phyloP scores from a whole-genome alignment of 306 rosid species.

The Ormosia semicastrata region DNA sequence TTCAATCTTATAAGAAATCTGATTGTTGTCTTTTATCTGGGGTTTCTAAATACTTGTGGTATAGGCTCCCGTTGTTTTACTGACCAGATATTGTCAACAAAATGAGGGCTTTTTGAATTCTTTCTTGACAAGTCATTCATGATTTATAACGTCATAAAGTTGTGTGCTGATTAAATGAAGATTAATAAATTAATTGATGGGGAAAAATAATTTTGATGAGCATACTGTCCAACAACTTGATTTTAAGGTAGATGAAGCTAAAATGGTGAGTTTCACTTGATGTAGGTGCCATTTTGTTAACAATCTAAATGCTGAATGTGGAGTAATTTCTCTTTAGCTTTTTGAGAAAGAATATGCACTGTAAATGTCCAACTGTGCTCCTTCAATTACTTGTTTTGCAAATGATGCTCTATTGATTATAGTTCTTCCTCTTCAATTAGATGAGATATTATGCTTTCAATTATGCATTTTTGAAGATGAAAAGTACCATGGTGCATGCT shows the following conservation, averaged over 20 bases:
- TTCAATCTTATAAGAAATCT: not conserved
- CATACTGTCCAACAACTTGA: not conserved
- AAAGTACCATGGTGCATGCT: not conserved
- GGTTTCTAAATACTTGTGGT: not conserved
- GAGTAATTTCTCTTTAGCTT: not conserved
- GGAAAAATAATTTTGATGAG: not conserved
- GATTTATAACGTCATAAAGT: not conserved
- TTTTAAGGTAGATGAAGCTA: not conserved
- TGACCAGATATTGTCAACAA: not conserved
- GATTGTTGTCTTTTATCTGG: constrained; percentile 1
- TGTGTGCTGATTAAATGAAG: constrained; percentile 1
- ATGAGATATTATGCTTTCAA: not conserved
- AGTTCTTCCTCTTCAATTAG: constrained; percentile 13
- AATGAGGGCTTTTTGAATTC: not conserved
- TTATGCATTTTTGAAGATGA: constrained; percentile 22
- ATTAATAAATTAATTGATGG: constrained; percentile 1
- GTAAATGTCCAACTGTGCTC: not conserved
- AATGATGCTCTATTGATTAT: not conserved
- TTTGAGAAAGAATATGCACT: not conserved
- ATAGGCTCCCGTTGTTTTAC: constrained; percentile 5
- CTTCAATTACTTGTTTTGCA: constrained; percentile 12
- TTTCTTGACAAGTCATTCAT: not conserved
- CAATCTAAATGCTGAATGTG: not conserved
- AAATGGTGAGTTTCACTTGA: not conserved
- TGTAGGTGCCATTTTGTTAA: not conserved